Base-by-base conservation (phyloP, 2,329 filamentous ascomycete genomes). In the Colletotrichum sp. region DNA sequence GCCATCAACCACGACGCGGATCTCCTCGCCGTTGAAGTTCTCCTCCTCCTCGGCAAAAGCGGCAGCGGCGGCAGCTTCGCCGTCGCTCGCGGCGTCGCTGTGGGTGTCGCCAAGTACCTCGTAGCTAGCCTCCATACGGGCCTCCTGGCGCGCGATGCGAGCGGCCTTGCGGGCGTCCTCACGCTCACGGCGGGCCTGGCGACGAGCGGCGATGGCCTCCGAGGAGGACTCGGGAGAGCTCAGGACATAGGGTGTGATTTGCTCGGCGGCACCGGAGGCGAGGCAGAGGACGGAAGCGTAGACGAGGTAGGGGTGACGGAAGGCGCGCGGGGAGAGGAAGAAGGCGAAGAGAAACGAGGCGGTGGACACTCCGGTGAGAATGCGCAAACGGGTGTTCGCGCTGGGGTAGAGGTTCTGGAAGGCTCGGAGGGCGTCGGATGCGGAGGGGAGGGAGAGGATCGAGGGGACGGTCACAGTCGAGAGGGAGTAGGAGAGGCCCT, bases 401-500 rank as follows among this genome's bases (percentile, higher is more conserved):
- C 91, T 88, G 62, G 88, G 86, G 77, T 91, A 90, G 75, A 97
- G 90, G 80, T 92, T 91, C 78, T 90, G 86, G 83, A 97, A 92
- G 79, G 94, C 92, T 81, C 92, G 92, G 62, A 92, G 89, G 77
- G 94, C 95, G 69, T 90, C 88, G 73, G 90, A 87, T 64, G 96
- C 94, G 67, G 94, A 95, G 12, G 95, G 94, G 64, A 98, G 94
- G 70, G 92, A 90, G 79, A 96, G 92, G 71, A 98, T 92, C 7
- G 94, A 90, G 21, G 96, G 96, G 75, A 98, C 91, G 30, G 95
- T 92, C 78, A 97, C 87, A 75, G 92, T 91, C 26, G 94, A 94
- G 79, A 97, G 91, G 63, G 95, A 94, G 87, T 96, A 97, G 67
- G 96, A 98, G 75, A 97, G 90, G 84, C 96, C 96, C 96, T 98